Evolutionary conservation across 225 moss, liverwort and hornwort genomes (phyloP).

Genomic region (Pleurozium schreberi): DNA sequence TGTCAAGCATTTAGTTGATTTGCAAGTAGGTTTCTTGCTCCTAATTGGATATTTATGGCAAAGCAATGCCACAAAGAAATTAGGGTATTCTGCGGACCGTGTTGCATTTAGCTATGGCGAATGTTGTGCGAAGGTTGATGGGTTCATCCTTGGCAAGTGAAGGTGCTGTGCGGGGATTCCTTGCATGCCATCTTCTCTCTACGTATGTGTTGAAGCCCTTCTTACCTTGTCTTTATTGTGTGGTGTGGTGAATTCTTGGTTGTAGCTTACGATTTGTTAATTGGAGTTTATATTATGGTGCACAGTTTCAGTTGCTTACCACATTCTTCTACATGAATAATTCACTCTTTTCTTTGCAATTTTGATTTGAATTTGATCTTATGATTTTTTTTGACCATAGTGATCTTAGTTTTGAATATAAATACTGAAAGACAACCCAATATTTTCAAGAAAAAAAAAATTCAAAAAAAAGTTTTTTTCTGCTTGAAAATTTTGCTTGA

Average conservation of each 20-base stretch:
- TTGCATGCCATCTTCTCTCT: neutral
- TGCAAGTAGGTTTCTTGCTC: neutral
- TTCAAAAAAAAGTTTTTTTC: too few relatives aligned
- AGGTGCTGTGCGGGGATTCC: neutral
- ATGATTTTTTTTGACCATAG: too few relatives aligned
- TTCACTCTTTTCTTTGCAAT: neutral
- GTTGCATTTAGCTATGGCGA: neutral
- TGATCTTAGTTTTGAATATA: too few relatives aligned
- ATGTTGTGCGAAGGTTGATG: neutral
- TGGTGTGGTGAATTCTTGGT: neutral
- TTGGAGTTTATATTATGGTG: neutral
- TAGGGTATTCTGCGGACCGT: accelerated
- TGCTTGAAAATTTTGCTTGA: too few relatives aligned
- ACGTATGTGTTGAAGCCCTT: neutral
- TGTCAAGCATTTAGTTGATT: neutral
- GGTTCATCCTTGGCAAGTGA: neutral
- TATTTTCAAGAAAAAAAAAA: too few relatives aligned
- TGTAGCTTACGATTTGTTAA: neutral
- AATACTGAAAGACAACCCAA: too few relatives aligned
- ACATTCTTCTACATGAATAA: too few relatives aligned
- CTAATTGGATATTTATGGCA: too few relatives aligned
- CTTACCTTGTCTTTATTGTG: neutral
- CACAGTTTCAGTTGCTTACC: neutral
- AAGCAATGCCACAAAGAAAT: neutral
- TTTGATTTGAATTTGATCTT: neutral